Evolutionary conservation across 495 filamentous ascomycete species (phyloP), one percentile per base, ranked within the genome.

Genomic region (Aspergillus mulundensis): DNA sequence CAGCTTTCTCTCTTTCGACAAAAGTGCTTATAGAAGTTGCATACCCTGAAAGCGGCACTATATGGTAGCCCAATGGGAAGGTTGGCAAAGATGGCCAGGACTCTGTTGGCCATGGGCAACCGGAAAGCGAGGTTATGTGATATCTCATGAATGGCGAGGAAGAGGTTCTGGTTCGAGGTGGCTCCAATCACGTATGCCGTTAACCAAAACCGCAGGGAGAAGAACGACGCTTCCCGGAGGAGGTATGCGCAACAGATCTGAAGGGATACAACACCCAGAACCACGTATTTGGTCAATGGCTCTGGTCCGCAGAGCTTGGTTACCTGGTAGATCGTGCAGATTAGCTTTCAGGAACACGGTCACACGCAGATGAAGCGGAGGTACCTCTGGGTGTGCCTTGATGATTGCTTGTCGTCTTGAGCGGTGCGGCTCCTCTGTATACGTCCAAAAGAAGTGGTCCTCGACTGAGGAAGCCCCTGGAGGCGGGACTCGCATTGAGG

Each of bases 101-200:
- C 63, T 5, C 95, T 76, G 70, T 99, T 99, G 40, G 83, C 86
- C 38, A 86, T 63, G n/a, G 91, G 83, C 8, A 86, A 91, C 39
- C 83, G 81, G 82, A 97, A 97, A 15, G 94, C 95, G 38, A 99
- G 81, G 61, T 97, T 99, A 74, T 99, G 95, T 19, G 90, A 94
- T 69, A 99, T 97, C 73, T 99, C 95, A 73, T 99, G 95, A 65
- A 99, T 99, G 45, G 95, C 91, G 10, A 99, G 84, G 79, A 99
- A 99, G 25, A 97, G 82, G 72, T 99, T 99, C 78, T 97, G 95
- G 80, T 97, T 99, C 38, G 91, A 83, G 0, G 95, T 99, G 7
- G 94, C 95, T 54, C 95, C 95, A 59, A 99, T 82, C 56, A 96
- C 73, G 76, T 99, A 99, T 54, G 89, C 90, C 0, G 89, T 87